phyloP scores from a whole-genome alignment of 805 yeast genomes.

The Ogataea pignaliae region DNA sequence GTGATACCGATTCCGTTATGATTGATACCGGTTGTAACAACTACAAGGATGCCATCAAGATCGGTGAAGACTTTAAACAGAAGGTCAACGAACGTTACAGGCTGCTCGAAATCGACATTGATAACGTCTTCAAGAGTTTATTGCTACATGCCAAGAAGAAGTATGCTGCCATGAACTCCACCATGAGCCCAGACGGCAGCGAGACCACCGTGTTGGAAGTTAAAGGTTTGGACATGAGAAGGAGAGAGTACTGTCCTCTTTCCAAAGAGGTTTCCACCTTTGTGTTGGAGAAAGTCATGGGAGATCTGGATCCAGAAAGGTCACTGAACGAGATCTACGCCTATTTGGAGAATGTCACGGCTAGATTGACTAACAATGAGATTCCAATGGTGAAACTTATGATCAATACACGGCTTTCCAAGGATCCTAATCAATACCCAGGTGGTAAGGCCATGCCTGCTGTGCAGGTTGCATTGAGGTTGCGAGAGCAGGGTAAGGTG shows the following conservation, averaged over 20 bases:
- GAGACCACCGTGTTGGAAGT: slow-evolving; percentile 69
- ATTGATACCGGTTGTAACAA: slow-evolving; percentile 79
- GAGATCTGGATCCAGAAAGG: slow-evolving; percentile 71
- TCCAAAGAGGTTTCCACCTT: slow-evolving; percentile 83
- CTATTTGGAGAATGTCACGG: slow-evolving; percentile 58
- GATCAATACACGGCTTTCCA: slow-evolving; percentile 83
- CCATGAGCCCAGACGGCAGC: slow-evolving; percentile 44
- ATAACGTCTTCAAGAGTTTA: slow-evolving; percentile 82
- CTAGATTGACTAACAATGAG: slow-evolving; percentile 54
- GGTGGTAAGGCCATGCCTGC: slow-evolving; percentile 77
- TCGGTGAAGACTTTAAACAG: slow-evolving; percentile 81
- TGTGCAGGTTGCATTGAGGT: slow-evolving; percentile 84
- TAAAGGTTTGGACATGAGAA: slow-evolving; percentile 93
- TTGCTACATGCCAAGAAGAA: slow-evolving; percentile 93
- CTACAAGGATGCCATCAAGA: slow-evolving; percentile 67
- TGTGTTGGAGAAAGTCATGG: slow-evolving; percentile 66
- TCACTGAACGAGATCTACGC: slow-evolving; percentile 69
- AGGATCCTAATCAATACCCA: slow-evolving; percentile 83
- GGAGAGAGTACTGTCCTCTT: slow-evolving; percentile 93
- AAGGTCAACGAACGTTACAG: slow-evolving; percentile 86
- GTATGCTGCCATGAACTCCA: slow-evolving; percentile 82
- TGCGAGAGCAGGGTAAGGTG: slow-evolving; percentile 78
- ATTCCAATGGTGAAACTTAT: slow-evolving; percentile 64
- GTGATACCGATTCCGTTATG: slow-evolving; percentile 99
- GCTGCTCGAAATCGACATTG: slow-evolving; percentile 89